phyloP scores from a whole-genome alignment of 352 stramenopile genomes.

The Phytophthora pini region DNA sequence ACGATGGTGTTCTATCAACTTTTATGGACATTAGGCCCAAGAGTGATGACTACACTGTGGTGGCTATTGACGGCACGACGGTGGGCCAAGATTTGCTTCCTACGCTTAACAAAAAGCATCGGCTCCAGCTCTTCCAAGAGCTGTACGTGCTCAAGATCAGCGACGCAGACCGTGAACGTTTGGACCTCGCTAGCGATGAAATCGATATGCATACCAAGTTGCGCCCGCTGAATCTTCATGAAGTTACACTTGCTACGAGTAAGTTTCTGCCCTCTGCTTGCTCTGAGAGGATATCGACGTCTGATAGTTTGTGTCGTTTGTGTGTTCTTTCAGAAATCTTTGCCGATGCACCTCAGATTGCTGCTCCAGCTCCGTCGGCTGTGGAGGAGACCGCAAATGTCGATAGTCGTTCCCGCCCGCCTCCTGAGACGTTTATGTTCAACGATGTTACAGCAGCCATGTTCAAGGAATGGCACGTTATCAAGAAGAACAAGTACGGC shows the following conservation, averaged over 20 bases:
- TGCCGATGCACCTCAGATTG: slow-evolving; percentile 81
- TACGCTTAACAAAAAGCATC: slow-evolving; percentile 90
- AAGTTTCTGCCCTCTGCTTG: slow-evolving; percentile 27
- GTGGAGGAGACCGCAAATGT: slow-evolving; percentile 74
- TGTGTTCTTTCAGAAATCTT: slow-evolving; percentile 72
- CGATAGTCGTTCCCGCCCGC: slow-evolving; percentile 72
- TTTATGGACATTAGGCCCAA: slow-evolving; percentile 62
- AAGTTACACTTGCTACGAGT: slow-evolving; percentile 89
- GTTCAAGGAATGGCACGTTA: slow-evolving; percentile 92
- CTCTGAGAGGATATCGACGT: not conserved
- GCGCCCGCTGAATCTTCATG: slow-evolving; percentile 83
- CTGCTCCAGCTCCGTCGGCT: slow-evolving; percentile 63
- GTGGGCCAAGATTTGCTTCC: slow-evolving; percentile 83
- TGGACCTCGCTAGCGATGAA: slow-evolving; percentile 84
- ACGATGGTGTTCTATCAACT: not conserved
- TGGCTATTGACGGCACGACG: slow-evolving; percentile 81
- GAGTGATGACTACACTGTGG: slow-evolving; percentile 90
- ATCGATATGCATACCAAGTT: slow-evolving; percentile 91
- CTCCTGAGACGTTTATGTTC: slow-evolving; percentile 91
- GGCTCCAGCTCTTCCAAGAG: slow-evolving; percentile 85
- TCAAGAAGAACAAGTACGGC: slow-evolving; percentile 93
- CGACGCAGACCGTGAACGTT: slow-evolving; percentile 79
- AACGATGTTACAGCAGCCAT: slow-evolving; percentile 90
- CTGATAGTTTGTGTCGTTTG: not conserved
- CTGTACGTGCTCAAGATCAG: slow-evolving; percentile 92